Base-by-base conservation (phyloP, 257 asterid genomes). In the Vinca minor region DNA sequence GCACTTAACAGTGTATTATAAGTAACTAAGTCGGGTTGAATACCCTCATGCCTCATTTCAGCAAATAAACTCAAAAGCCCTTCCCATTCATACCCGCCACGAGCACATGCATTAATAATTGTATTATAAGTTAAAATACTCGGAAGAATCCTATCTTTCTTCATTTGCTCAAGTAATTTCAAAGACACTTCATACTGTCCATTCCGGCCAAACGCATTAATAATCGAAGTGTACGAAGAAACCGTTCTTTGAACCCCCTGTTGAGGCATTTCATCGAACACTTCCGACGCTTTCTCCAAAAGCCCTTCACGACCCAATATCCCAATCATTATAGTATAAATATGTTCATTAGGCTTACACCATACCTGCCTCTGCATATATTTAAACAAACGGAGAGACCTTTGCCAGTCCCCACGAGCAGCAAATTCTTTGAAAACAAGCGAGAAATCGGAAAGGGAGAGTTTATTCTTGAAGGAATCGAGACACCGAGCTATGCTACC, bases 401-500 rank as follows among this genome's bases (percentile, higher is more conserved):
- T 80, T 77, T 91, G 98, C 96, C 98, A 92, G 71, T 92, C 98
- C 20, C 91, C 79, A 5, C 98, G 95, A 60, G 73, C 83, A 4
- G 96, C 96, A 70, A 92, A 92, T 69, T 92, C 98, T 70, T 81
- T 84, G 82, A 88, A 92, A 10, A 92, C 93, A 20, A 55, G 80
- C 10, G 91, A 68, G 69, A 92, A 92, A 65, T 92, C 96, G 23
- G 91, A 77, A 59, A 87, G 87, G 17, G 98, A 92, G 47, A 92
- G 84, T 84, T 89, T 88, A 85, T 82, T 87, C 67, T 84, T 85
- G 83, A 88, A 87, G 18, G 93, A 42, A 49, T 91, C 98, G 26
- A 91, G 88, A 70, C 96, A 88, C 21, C 98, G 98, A n/a, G n/a
- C 95, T 49, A 91, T 88, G 85, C 98, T 91, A 55, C 98, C 98